phyloP scores from a whole-genome alignment of 2,329 filamentous ascomycete genomes.

The Aspergillus tanneri region DNA sequence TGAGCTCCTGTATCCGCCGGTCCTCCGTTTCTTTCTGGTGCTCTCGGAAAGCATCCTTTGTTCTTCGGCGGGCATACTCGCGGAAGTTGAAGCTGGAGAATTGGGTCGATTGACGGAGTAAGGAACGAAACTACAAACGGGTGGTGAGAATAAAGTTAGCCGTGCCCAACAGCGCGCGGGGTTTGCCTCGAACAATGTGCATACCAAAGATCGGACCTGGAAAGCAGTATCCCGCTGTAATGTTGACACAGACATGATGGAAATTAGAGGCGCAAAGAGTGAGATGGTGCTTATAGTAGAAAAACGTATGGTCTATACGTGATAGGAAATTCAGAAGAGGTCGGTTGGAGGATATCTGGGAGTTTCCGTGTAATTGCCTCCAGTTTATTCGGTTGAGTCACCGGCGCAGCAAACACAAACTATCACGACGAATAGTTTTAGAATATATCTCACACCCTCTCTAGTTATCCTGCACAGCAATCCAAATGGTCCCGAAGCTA shows the following conservation, averaged over 20 bases:
- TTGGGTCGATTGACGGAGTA: constrained; percentile 80
- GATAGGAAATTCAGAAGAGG: background rate
- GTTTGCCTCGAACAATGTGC: constrained; percentile 13
- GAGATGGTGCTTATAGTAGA: constrained; percentile 5
- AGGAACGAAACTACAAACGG: constrained; percentile 73
- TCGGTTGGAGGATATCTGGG: background rate
- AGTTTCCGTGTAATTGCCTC: too few species aligned
- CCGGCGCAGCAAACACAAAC: too few species aligned
- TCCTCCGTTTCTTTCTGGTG: constrained; percentile 70
- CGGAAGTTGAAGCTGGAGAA: constrained; percentile 97
- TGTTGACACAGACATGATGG: constrained; percentile 45
- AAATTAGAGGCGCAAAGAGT: constrained; percentile 2
- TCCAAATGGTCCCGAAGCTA: too few species aligned
- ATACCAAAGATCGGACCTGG: constrained; percentile 49
- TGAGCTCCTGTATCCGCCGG: constrained; percentile 77
- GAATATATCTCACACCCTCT: too few species aligned
- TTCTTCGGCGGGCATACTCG: constrained; percentile 90
- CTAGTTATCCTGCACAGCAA: too few species aligned
- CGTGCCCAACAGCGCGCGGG: constrained; percentile 2
- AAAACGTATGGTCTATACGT: background rate
- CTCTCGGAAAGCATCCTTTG: constrained; percentile 85
- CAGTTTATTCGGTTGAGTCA: too few species aligned
- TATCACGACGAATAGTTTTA: too few species aligned
- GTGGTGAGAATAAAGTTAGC: background rate
- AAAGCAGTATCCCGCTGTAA: constrained; percentile 46